phyloP scores from a whole-genome alignment of 129 eudicot genomes.

The Flaveria brownii region DNA sequence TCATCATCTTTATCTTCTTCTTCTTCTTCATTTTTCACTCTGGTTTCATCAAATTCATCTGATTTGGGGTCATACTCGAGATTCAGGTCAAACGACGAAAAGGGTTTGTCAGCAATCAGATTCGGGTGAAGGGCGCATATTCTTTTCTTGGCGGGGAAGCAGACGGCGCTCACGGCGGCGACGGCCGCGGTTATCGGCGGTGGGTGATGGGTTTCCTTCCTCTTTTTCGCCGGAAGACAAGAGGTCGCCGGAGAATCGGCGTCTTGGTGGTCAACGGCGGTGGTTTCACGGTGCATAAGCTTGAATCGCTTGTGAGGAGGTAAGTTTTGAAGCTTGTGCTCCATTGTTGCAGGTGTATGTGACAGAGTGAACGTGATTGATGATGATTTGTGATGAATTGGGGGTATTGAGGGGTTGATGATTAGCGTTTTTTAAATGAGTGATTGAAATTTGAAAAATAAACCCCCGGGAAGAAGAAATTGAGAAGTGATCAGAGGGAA shows the following conservation, averaged over 20 bases:
- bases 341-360: constrained; percentile 40
- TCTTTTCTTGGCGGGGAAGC: constrained; percentile 82
- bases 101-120: constrained; percentile 25
- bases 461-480: constrained; percentile 33
- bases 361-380: constrained; percentile 12
- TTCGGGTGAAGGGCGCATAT: constrained; percentile 51
- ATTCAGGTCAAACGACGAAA: constrained; percentile 60
- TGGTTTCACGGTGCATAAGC: constrained; percentile 33
- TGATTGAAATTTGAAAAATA: neutral
- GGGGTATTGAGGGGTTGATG: neutral
- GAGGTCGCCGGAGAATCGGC: constrained; percentile 15
- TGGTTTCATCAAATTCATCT: constrained; percentile 19
- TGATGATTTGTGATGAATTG: neutral
- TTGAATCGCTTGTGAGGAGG: constrained; percentile 79
- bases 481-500: constrained; percentile 6
- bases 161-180: constrained; percentile 37
- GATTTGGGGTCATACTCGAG: constrained; percentile 44
- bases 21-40: neutral
- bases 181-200: constrained; percentile 33
- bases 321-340: constrained; percentile 44
- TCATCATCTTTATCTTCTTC: constrained; percentile 33
- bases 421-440: constrained; percentile 20
- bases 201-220: constrained; percentile 40
- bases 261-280: constrained; percentile 8
- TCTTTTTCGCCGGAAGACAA: constrained; percentile 69